These are phyloP conservation scores for Hypoxylon crocopeplum DNA, from an alignment of 495 filamentous ascomycete genomes.

Conservation along the genomic window DNA sequence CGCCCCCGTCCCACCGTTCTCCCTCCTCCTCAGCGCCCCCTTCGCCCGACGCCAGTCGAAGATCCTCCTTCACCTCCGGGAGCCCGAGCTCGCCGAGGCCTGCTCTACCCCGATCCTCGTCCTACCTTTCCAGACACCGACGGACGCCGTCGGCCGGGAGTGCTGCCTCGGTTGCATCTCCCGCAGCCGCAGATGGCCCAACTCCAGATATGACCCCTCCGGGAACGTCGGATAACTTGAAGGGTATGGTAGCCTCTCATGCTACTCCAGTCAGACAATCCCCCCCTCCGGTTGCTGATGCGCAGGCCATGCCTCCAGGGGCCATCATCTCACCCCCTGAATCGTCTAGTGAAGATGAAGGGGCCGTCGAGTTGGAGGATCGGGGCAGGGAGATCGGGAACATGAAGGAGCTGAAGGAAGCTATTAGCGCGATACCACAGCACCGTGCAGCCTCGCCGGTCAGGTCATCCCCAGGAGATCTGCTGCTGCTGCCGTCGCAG, in stretches of 20 bases:
- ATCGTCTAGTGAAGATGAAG: slow-evolving; percentile 87
- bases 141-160: slow-evolving; percentile 52
- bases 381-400: slow-evolving; percentile 65
- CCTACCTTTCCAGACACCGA: slow-evolving; percentile 70
- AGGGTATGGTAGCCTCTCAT: slow-evolving; percentile 47
- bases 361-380: slow-evolving; percentile 46
- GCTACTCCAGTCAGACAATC: slow-evolving; percentile 72
- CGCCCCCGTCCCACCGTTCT: slow-evolving; percentile 82
- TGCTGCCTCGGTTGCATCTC: slow-evolving; percentile 34
- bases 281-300: slow-evolving; percentile 75
- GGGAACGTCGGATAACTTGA: slow-evolving; percentile 57
- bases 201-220: slow-evolving; percentile 50
- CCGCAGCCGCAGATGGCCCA: slow-evolving; percentile 41
- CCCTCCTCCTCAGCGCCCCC: slow-evolving; percentile 72
- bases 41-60: slow-evolving; percentile 66
- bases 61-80: slow-evolving; percentile 59
- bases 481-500: slow-evolving; percentile 44
- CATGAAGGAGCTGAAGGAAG: slow-evolving; percentile 80
- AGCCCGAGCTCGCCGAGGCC: slow-evolving; percentile 55
- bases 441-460: slow-evolving; percentile 68
- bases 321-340: slow-evolving; percentile 90
- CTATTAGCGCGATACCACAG: slow-evolving; percentile 79
- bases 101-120: slow-evolving; percentile 73
- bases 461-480: slow-evolving; percentile 42
- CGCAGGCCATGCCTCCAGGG: slow-evolving; percentile 71